Conservation (phyloP, 805 yeast genomes). For the Nakazawaea holstii region DNA sequence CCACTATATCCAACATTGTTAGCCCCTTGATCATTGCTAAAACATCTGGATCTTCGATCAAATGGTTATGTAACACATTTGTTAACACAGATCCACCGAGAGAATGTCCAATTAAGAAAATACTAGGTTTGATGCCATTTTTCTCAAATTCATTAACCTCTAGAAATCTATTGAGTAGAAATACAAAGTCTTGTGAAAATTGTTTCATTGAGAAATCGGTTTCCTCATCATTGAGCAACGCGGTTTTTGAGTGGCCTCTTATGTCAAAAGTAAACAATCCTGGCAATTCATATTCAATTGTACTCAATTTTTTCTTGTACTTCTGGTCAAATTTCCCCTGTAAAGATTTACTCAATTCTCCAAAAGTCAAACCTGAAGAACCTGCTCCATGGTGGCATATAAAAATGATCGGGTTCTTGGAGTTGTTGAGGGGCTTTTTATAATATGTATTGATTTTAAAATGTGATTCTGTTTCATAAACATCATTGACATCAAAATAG, state of each 20-base stretch:
- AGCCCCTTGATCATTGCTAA: slow-evolving; percentile 51
- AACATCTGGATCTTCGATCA: slow-evolving; percentile 15
- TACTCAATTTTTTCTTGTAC: slow-evolving; percentile 16
- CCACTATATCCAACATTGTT: slow-evolving; percentile 85
- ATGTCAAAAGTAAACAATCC: slow-evolving; percentile 74
- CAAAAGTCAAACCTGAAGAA: slow-evolving; percentile 77
- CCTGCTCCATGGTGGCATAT: slow-evolving; percentile 95
- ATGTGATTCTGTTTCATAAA: slow-evolving; percentile 15
- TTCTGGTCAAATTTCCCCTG: slow-evolving; percentile 27
- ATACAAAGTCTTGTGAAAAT: slow-evolving; percentile 53
- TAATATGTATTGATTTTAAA: slow-evolving; percentile 51
- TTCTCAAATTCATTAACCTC: slow-evolving; percentile 12
- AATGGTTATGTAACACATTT: slow-evolving; percentile 30
- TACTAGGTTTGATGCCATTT: slow-evolving; percentile 22
- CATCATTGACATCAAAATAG: slow-evolving; percentile 25
- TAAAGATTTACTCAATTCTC: slow-evolving; percentile 42
- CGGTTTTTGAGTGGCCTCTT: slow-evolving; percentile 76
- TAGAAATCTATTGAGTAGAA: slow-evolving; percentile 38
- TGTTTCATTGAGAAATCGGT: slow-evolving; percentile 39
- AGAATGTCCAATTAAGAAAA: slow-evolving; percentile 81
- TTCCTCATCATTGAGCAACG: slow-evolving; percentile 19
- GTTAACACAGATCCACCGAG: slow-evolving; percentile 87
- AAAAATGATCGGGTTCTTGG: slow-evolving; percentile 46
- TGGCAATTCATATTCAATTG: slow-evolving; percentile 31
- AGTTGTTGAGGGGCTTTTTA: slow-evolving; percentile 37